Evolutionary conservation across 164 flowering plant species (phyloP).

Genomic region (Warburgia ugandensis): DNA sequence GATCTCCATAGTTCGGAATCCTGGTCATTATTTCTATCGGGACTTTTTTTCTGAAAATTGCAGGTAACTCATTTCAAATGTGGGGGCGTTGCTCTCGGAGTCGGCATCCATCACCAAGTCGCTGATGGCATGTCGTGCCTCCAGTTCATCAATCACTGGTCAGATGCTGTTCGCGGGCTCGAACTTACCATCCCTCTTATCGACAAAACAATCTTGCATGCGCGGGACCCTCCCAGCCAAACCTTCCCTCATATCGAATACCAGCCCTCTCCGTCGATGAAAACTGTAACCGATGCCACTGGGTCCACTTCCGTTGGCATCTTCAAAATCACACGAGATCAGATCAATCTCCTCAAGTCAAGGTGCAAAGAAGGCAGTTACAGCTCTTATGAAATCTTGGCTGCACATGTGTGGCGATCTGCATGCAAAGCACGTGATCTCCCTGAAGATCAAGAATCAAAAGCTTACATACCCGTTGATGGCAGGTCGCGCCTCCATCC

Average conservation of each 20-base stretch:
- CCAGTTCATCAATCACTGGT: slow-evolving; percentile 64
- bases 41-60: no score
- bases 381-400: slow-evolving; percentile 21
- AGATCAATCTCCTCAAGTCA: slow-evolving; percentile 38
- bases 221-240: slow-evolving; percentile 50
- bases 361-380: slow-evolving; percentile 38
- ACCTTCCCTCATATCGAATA: slow-evolving; percentile 56
- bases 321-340: slow-evolving; percentile 34
- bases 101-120: slow-evolving; percentile 58
- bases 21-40: no score
- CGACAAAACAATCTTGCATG: slow-evolving; percentile 49
- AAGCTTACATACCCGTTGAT: slow-evolving; percentile 11
- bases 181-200: slow-evolving; percentile 49
- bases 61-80: slow-evolving; percentile 38
- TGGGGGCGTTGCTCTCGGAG: slow-evolving; percentile 33
- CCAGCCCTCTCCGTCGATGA: slow-evolving; percentile 50
- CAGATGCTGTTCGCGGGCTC: slow-evolving; percentile 52
- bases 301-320: slow-evolving; percentile 36
- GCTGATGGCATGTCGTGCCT: slow-evolving; percentile 64
- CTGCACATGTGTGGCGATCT: slow-evolving; percentile 35
- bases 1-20: no score
- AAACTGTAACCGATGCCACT: slow-evolving; percentile 15
- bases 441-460: slow-evolving; percentile 12
- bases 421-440: slow-evolving; percentile 23
- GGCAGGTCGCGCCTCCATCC: slow-evolving; percentile 19